Conservation (phyloP, 177 flowering plant species). For the Tripterygium wilfordii region DNA sequence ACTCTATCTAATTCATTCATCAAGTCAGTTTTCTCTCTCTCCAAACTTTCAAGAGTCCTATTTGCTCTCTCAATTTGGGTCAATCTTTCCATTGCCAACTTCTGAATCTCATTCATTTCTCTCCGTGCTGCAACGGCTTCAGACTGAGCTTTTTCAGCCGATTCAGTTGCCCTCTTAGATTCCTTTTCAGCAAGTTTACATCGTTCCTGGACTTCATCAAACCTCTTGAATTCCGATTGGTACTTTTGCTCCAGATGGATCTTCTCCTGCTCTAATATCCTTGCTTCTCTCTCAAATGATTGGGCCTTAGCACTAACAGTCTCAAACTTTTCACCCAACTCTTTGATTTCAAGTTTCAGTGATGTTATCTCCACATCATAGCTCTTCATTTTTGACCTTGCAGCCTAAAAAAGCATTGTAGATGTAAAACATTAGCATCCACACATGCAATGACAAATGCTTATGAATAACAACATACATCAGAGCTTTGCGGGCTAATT, state of each 20-base stretch:
- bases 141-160: conserved; percentile 77
- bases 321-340: conserved; percentile 63
- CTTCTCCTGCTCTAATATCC: conserved; percentile 70
- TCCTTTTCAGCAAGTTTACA: conserved; percentile 77
- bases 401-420: conserved; percentile 49
- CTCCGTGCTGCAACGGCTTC: conserved; percentile 70
- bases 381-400: conserved; percentile 65
- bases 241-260: conserved; percentile 68
- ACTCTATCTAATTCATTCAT: conserved; percentile 42
- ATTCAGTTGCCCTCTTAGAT: conserved; percentile 69
- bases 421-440: background rate
- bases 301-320: conserved; percentile 49
- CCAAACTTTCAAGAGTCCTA: conserved; percentile 69
- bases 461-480: no score
- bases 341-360: conserved; percentile 55
- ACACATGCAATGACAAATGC: no score
- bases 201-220: conserved; percentile 78
- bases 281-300: conserved; percentile 71
- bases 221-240: conserved; percentile 57
- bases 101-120: conserved; percentile 66
- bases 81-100: conserved; percentile 71
- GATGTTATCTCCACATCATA: conserved; percentile 54
- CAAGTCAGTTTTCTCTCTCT: conserved; percentile 56
- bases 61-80: conserved; percentile 70
- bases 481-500: no score